Evolutionary conservation across 495 filamentous ascomycete genomes (phyloP).

Genomic region (Aspergillus cristatus): DNA sequence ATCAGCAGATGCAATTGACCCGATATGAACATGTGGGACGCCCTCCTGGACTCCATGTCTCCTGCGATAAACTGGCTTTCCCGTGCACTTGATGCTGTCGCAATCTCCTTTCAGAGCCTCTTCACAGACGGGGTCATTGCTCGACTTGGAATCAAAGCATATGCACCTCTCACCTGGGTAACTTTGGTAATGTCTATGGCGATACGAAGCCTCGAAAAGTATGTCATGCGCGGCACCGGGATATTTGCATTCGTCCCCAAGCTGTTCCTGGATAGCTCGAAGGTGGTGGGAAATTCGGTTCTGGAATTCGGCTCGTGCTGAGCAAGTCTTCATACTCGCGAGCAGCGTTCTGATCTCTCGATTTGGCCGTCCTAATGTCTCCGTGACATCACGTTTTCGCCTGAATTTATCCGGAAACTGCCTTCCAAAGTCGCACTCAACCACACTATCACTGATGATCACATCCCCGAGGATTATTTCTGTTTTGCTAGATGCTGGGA

Average conservation of each 20-base stretch:
- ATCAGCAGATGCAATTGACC: slow-evolving; percentile 20
- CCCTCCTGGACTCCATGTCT: neutral
- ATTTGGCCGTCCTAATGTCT: slow-evolving; percentile 19
- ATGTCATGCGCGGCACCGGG: slow-evolving; percentile 10
- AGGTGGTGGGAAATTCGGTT: neutral
- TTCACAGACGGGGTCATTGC: slow-evolving; percentile 2
- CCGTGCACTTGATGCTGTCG: slow-evolving; percentile 2
- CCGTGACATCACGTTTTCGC: neutral
- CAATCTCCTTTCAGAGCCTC: slow-evolving; percentile 3
- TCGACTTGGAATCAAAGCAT: neutral
- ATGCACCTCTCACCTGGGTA: neutral
- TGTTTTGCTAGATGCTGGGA: slow-evolving; percentile 1
- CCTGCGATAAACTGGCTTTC: neutral
- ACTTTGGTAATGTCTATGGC: slow-evolving; percentile 9
- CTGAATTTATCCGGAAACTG: slow-evolving; percentile 1
- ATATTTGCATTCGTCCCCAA: slow-evolving; percentile 5
- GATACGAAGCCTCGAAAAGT: slow-evolving; percentile 9
- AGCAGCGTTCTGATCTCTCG: slow-evolving; percentile 4
- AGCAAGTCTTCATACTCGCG: neutral
- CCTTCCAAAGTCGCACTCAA: slow-evolving; percentile 25
- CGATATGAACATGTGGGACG: slow-evolving; percentile 10
- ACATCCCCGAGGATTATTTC: slow-evolving; percentile 30
- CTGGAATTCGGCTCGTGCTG: neutral
- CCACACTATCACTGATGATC: slow-evolving; percentile 22
- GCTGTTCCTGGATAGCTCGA: neutral